A percentile compares a stretch with the other conserved stretches of the same genome.
These are phyloP conservation scores for Ophiostoma himal-ulmi DNA, from an alignment of 2,329 filamentous ascomycete species.

Conservation along the genomic window DNA sequence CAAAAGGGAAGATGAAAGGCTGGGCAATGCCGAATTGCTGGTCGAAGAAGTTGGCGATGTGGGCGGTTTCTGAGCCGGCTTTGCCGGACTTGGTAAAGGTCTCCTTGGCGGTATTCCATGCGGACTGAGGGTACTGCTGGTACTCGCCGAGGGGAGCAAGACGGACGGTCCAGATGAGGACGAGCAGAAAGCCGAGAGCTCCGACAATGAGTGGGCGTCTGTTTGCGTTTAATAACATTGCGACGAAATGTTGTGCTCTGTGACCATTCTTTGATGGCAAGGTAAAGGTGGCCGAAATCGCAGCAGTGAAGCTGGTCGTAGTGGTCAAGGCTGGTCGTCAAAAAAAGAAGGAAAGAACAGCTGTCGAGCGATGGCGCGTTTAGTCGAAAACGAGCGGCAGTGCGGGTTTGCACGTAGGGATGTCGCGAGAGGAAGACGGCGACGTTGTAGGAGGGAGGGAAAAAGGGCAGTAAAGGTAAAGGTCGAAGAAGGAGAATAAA, in stretches of 20 bases:
- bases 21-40: conserved; percentile 30
- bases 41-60: conserved; percentile 29
- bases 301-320: not conserved
- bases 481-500: not conserved
- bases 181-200: conserved; percentile 18
- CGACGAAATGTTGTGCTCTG: not conserved
- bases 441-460: not conserved
- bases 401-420: not conserved
- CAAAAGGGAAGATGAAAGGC: conserved; percentile 27
- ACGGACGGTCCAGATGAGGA: conserved; percentile 25
- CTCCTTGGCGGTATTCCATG: conserved; percentile 26
- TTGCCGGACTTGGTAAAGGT: conserved; percentile 8
- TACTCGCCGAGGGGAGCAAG: conserved; percentile 19
- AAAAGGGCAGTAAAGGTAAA: not conserved
- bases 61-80: not conserved
- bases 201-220: conserved; percentile 23
- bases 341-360: too few relatives aligned
- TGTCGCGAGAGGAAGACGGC: not conserved
- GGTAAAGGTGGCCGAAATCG: not conserved
- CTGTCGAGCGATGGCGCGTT: conserved; percentile 6
- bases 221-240: conserved; percentile 19
- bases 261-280: conserved; percentile 5
- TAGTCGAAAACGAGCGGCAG: conserved; percentile 8
- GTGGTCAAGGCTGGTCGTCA: not conserved
- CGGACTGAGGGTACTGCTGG: conserved; percentile 21